Evolutionary conservation across 208 protist genomes (phyloP), one percentile per base, ranked within the genome.

Genomic region (Herpetomonas muscarum): DNA sequence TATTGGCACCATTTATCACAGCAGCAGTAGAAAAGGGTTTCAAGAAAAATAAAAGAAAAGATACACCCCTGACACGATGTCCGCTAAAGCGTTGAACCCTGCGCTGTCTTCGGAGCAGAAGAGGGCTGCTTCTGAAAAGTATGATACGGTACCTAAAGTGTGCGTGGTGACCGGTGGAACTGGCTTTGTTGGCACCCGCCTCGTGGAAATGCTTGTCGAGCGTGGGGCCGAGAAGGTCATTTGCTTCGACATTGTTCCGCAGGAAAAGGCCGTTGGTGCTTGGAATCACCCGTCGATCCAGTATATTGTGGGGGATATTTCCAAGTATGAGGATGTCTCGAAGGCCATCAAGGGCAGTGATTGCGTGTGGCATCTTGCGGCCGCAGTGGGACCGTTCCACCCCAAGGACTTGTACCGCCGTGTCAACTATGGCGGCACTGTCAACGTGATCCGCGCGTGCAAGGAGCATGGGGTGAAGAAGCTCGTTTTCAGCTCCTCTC

Each of bases 191-290:
- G 96, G 96, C 6, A 90, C 83, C 7, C 92, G 96, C 17, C 64
- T 98, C 36, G 92, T 97, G 2, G 94, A 98, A 64, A 98, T 98
- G 96, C 83, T 98, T 3, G 74, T 98, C 0, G 96, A 98, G 70
- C 81, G 94, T 31, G 96, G 94, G 13, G 93, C 94, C 0, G 80
- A 96, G 53, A 72, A 81, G 19, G 93, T 97, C 0, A 74, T 95
- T 1, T 85, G 76, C 70, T 94, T 97, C 65, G 91, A 97, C 59
- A 94, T 98, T 49, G 88, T 94, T 48, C 86, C 89, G 0, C 76
- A 80, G 36, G 79, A 90, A 37, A 86, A 85, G 49, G 76, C 71
- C 13, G 62, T 87, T 51, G 69, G 67, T 21, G 56, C 78, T 13
- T 97, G 89, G 89, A 34, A 80, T 15, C 70, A 97, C 58, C 85